Evolutionary conservation across 2,329 filamentous ascomycete genomes (phyloP).

Genomic region (Fusarium sterilihyphosum): DNA sequence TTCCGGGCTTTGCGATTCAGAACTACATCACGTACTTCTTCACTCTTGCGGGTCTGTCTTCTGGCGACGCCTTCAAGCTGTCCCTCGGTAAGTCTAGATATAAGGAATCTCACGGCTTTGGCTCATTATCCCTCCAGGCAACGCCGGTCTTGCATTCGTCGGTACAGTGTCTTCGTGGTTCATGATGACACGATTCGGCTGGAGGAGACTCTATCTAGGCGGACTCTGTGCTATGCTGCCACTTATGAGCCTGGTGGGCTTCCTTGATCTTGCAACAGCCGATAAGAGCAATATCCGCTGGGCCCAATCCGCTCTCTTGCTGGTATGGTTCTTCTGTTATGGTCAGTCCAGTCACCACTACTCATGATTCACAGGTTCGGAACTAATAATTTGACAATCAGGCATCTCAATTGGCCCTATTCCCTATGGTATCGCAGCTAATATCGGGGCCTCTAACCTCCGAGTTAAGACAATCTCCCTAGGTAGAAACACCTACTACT

Average conservation of each 20-base stretch:
- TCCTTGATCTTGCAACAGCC: neutral
- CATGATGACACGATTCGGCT: neutral
- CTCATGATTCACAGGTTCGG: accelerated
- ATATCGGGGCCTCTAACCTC: neutral
- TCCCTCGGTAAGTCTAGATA: neutral
- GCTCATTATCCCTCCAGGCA: neutral
- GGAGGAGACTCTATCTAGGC: neutral
- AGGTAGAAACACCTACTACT: neutral
- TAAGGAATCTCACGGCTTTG: neutral
- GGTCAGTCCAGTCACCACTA: neutral
- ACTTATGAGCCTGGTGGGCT: neutral
- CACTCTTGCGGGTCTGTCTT: neutral
- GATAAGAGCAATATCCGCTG: neutral
- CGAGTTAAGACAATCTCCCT: neutral
- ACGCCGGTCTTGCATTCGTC: neutral
- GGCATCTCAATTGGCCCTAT: neutral
- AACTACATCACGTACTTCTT: neutral
- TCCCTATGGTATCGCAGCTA: neutral
- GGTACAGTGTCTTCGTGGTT: neutral
- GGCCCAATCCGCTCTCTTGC: neutral
- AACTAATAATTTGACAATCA: neutral
- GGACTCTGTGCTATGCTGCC: neutral
- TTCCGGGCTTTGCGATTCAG: neutral
- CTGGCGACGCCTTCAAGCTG: neutral
- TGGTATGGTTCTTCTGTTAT: neutral